phyloP scores from a whole-genome alignment of 169 alveolate species.

The Miamiensis avidus region DNA sequence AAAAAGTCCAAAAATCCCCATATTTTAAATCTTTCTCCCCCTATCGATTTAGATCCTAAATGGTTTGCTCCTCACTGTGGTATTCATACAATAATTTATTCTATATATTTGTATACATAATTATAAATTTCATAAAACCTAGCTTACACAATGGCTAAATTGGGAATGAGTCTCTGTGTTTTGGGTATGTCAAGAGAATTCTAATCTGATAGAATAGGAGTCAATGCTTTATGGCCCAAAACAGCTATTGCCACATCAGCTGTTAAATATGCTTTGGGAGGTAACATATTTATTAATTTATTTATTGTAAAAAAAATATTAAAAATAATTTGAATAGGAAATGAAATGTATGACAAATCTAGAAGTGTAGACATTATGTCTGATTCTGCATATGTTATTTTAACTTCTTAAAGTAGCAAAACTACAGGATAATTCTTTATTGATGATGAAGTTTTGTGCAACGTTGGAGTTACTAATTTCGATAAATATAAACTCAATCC shows the following conservation, averaged over 20 bases:
- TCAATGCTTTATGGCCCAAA: conserved; percentile 78
- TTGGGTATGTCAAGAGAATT: conserved; percentile 71
- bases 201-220: conserved; percentile 53
- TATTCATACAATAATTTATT: too few relatives aligned
- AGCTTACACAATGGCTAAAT: conserved; percentile 71
- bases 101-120: too few relatives aligned
- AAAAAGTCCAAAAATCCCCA: conserved; percentile 70
- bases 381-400: conserved; percentile 72
- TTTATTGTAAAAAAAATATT: conserved; percentile 16
- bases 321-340: conserved; percentile 25
- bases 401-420: conserved; percentile 52
- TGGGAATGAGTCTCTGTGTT: conserved; percentile 71
- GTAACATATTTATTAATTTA: neutral
- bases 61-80: conserved; percentile 55
- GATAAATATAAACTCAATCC: conserved; percentile 51
- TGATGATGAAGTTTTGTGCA: conserved; percentile 70
- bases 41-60: conserved; percentile 52
- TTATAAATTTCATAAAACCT: neutral
- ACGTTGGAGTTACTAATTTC: conserved; percentile 55
- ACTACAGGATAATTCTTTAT: conserved; percentile 69
- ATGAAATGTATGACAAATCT: conserved; percentile 51
- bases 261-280: conserved; percentile 52
- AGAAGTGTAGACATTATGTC: conserved; percentile 69
- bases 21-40: conserved; percentile 71
- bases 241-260: conserved; percentile 77